Conservation (phyloP, 768 basidiomycete species). For the Tricholoma furcatifolium region DNA sequence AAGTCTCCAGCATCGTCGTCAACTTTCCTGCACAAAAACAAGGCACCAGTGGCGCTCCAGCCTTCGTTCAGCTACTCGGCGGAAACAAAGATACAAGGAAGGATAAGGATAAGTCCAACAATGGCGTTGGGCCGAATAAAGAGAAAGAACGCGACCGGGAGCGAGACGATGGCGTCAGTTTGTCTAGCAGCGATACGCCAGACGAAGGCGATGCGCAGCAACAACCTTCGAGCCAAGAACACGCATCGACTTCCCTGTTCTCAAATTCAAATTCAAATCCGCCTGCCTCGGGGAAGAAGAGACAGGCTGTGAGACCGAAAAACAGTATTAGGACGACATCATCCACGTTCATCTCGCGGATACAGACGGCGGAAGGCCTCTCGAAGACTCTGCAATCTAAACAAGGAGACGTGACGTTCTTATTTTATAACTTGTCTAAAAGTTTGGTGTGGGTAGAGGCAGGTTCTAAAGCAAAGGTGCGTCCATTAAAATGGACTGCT, state of each 20-base stretch:
- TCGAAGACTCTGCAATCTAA: conserved; percentile 69
- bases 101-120: conserved; percentile 50
- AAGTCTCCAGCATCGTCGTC: conserved; percentile 59
- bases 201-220: conserved; percentile 49
- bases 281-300: conserved; percentile 55
- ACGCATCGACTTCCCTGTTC: conserved; percentile 30
- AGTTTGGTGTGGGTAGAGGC: conserved; percentile 85
- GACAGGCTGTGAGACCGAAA: conserved; percentile 68
- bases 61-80: conserved; percentile 66
- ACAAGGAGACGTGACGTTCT: conserved; percentile 81
- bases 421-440: conserved; percentile 88
- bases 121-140: conserved; percentile 20
- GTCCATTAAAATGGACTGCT: conserved; percentile 14
- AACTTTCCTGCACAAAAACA: conserved; percentile 60
- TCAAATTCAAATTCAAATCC: conserved; percentile 47
- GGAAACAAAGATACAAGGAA: conserved; percentile 67
- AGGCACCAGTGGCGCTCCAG: conserved; percentile 44
- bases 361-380: conserved; percentile 80
- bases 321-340: conserved; percentile 89
- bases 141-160: conserved; percentile 26
- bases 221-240: conserved; percentile 38
- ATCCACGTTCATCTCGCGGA: conserved; percentile 87
- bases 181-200: conserved; percentile 81
- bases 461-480: conserved; percentile 81
- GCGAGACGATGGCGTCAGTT: conserved; percentile 64